Base-by-base conservation (phyloP, 129 eudicot species). In the Gnaphalium uliginosum region DNA sequence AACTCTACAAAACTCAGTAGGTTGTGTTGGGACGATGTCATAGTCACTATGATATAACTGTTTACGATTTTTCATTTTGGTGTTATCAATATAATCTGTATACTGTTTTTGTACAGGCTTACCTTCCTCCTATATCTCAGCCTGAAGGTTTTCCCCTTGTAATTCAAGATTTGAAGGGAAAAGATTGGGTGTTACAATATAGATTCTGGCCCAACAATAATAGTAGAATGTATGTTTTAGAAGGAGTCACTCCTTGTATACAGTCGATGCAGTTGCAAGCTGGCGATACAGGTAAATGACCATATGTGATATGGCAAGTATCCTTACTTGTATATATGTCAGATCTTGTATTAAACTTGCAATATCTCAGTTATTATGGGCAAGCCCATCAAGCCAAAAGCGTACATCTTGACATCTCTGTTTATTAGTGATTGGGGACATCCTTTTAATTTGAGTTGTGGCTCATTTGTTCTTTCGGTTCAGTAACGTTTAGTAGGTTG, bases 141-240 rank as follows among this genome's bases (percentile, higher is more conserved):
- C 84, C 97, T 19, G 99, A 94, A 88, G 99, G 99, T 11, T 70
- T 76, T 25, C 97, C 94, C 65, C 85, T 94, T 30, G 82, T 86
- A 67, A 78, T 94, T n/a, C 92, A 89, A 82, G 99, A 94, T 78
- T 63, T 84, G 64, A 94, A 91, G 46, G 99, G 99, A 64, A 91
- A 87, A 50, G 92, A 94, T 53, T 94, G 99, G 99, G 79, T 83
- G 26, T 86, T 94, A 71, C 99, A 91, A 27, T 94, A 85, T 71
- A 84, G 99, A 65, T 94, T 82, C 59, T 91, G 99, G 99, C 88
- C 94, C 24, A 94, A 94, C 70, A 87, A 91, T 68, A 85, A 86
- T 74, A 94, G 99, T 83, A 87, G 92, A 75, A 89, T 94, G 99
- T 94, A 94, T 76, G 96, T 94, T 54, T 80, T 94, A 78, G 99